phyloP scores from a whole-genome alignment of 768 basidiomycete species.

The Fomitopsis pulvina region DNA sequence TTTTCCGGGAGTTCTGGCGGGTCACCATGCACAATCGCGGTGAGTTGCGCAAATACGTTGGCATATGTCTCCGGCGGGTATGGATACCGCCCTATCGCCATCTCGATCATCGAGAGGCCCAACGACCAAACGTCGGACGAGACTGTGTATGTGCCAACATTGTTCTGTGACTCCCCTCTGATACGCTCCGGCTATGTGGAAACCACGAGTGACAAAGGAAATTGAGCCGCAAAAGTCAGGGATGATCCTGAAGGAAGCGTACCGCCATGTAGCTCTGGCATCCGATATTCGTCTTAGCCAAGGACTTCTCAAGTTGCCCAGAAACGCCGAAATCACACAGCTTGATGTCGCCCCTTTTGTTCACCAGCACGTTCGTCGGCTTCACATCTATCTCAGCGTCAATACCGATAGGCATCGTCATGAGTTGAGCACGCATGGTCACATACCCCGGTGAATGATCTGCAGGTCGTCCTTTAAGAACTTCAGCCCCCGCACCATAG shows the following conservation, averaged over 20 bases:
- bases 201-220: background rate
- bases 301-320: slow-evolving; percentile 90
- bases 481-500: slow-evolving; percentile 84
- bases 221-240: background rate
- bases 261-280: slow-evolving; percentile 99
- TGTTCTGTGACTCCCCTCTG: slow-evolving; percentile 85
- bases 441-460: slow-evolving; percentile 67
- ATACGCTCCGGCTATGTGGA: slow-evolving; percentile 82
- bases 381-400: slow-evolving; percentile 60
- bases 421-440: background rate
- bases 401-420: background rate
- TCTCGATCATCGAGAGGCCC: slow-evolving; percentile 89
- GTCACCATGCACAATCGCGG: slow-evolving; percentile 95
- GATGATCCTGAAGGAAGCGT: slow-evolving; percentile 24
- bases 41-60: slow-evolving; percentile 94
- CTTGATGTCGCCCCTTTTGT: slow-evolving; percentile 83
- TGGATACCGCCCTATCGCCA: slow-evolving; percentile 85
- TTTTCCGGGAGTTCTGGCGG: slow-evolving; percentile 78
- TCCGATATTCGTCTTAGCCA: slow-evolving; percentile 98
- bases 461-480: slow-evolving; percentile 95
- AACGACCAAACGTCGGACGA: slow-evolving; percentile 98
- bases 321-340: slow-evolving; percentile 99
- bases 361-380: slow-evolving; percentile 91
- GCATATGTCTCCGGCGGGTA: slow-evolving; percentile 97
- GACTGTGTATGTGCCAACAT: slow-evolving; percentile 87